phyloP scores from a whole-genome alignment of 495 filamentous ascomycete species.

The Cetradonia linearis region DNA sequence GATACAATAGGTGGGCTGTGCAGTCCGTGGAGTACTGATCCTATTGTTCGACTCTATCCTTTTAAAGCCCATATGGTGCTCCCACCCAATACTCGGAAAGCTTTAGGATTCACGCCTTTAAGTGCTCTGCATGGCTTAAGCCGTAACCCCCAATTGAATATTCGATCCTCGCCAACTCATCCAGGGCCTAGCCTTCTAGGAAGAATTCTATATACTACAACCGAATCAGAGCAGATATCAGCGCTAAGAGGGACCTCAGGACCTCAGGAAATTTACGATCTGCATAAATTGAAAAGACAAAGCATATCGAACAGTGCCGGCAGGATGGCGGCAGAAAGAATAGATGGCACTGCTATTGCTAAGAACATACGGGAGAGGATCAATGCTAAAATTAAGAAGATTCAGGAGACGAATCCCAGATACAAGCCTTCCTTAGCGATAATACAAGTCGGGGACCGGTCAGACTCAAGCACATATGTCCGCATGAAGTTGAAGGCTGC shows the following conservation, averaged over 20 bases:
- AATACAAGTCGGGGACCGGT: conserved; percentile 85
- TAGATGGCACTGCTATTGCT: conserved; percentile 92
- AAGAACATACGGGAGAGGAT: conserved; percentile 75
- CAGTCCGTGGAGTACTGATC: background rate
- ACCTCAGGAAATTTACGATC: background rate
- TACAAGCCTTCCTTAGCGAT: conserved; percentile 86
- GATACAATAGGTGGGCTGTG: background rate
- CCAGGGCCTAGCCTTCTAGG: background rate
- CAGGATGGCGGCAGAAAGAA: conserved; percentile 76
- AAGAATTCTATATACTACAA: background rate
- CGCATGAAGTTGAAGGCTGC: conserved; percentile 99
- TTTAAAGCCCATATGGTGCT: conserved; percentile 7
- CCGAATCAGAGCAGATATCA: background rate
- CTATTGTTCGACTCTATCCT: background rate
- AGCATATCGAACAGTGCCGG: conserved; percentile 34
- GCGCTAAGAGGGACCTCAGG: background rate
- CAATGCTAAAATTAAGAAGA: conserved; percentile 65
- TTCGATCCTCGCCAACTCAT: background rate
- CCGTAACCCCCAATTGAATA: background rate
- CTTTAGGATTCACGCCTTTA: conserved; percentile 8
- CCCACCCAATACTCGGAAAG: conserved; percentile 2
- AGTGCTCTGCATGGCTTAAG: background rate
- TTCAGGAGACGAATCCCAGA: conserved; percentile 69
- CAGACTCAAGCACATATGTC: conserved; percentile 97
- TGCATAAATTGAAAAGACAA: background rate